Evolutionary conservation across 1,284 basidiomycete species (phyloP), one percentile per base, ranked within the genome.

Genomic region (Pseudozyma sp.): DNA sequence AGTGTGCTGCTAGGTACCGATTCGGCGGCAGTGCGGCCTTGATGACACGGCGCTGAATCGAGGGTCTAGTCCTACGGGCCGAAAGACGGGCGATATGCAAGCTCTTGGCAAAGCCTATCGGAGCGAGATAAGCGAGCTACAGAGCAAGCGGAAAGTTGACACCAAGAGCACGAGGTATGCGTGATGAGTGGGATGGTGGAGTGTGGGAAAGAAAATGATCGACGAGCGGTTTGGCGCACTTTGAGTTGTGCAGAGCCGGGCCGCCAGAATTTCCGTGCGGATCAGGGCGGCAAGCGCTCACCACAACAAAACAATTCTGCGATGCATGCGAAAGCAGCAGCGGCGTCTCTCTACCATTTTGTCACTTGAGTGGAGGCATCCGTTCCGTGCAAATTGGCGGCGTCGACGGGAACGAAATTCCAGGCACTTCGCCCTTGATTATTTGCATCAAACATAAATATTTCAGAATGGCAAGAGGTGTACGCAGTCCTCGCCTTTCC

Each of bases 161-260:
- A 29, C 24, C 24, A 24, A 44, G 19, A 17, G 19, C 17, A 42
- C 19, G 51, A 42, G 50, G 51, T 43, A 48, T 54, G 58, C 54
- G 52, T 49, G 39, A 40, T 44, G 19, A 45, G 31, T 49, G 50
- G 33, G 66, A 63, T 68, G 66, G 63, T 68, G 66, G 66, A 68
- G 55, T 60, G 59, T 58, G 59, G 66, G 66, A 68, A 62, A 46
- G 50, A 39, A 54, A 37, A 44, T 5, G 8, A 45, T 31, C 49
- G 43, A 34, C 31, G 17, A 49, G 31, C 44, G 43, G 37, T 33
- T 65, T 45, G 56, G 33, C 33, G 52, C 33, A 44, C 17, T 45
- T 54, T 44, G 5, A 16, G 13, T 42, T 42, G 40, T n/a, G 16
- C 39, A n/a, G 39, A 44, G 37, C 44, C 54, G 54, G 44, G 54